phyloP scores from a whole-genome alignment of 768 basidiomycete species.

The Amanita rubescens region DNA sequence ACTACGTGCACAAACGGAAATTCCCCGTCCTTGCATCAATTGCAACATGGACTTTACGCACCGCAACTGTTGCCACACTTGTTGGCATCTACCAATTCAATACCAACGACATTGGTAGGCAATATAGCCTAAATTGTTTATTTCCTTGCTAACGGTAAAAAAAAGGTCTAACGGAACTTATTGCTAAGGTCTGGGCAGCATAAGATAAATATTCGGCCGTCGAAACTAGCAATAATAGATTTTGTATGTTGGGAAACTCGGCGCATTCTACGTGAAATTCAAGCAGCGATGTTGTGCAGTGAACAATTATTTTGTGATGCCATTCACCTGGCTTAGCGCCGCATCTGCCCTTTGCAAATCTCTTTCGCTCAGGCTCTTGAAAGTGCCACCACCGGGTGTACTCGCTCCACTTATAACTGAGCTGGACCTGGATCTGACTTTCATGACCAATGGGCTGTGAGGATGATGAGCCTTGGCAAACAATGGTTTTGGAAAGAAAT shows the following conservation, averaged over 20 bases:
- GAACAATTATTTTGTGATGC: constrained; percentile 4
- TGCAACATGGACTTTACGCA: constrained; percentile 68
- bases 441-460: constrained; percentile 78
- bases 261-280: not conserved
- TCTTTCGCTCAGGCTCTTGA: constrained; percentile 76
- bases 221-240: not conserved
- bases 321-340: constrained; percentile 58
- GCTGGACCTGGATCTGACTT: constrained; percentile 75
- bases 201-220: constrained; percentile 19
- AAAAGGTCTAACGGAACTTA: constrained; percentile 78
- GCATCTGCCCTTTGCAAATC: constrained; percentile 86
- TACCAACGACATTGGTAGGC: constrained; percentile 92
- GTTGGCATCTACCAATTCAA: constrained; percentile 97
- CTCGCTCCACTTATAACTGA: constrained; percentile 66
- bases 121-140: constrained; percentile 11
- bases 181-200: constrained; percentile 78
- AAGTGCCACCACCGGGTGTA: constrained; percentile 81
- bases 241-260: not conserved
- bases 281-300: not conserved
- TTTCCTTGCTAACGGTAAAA: not conserved
- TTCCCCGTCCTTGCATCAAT: constrained; percentile 75
- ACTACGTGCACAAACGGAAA: constrained; percentile 92
- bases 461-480: constrained; percentile 6
- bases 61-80: constrained; percentile 71
- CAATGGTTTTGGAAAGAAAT: constrained; percentile 9